Percentiles rank a stretch among this genome's conserved stretches.
Conservation (phyloP, 83 land plant genomes). For the Picea mariana region DNA sequence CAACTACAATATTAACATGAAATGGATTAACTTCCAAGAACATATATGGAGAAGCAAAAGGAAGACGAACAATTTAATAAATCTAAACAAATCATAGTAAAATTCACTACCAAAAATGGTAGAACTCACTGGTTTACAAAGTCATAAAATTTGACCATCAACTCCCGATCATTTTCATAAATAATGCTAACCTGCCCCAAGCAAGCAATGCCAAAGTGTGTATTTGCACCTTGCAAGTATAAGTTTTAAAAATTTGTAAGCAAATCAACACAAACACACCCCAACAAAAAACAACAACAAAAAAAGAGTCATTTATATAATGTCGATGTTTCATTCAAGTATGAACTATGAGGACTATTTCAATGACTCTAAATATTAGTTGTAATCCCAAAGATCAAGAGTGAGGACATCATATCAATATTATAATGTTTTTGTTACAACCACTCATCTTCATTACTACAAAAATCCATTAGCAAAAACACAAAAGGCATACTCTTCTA, state of each 20-base stretch:
- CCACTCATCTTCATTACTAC: neutral
- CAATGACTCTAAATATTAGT: neutral
- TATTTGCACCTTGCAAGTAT: conserved; percentile 45
- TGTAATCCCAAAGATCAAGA: no score
- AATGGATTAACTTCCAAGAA: neutral
- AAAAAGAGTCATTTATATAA: neutral
- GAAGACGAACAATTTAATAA: conserved; percentile 4
- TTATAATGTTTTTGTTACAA: neutral
- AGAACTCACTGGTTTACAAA: conserved; percentile 76
- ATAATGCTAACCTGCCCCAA: conserved; percentile 78
- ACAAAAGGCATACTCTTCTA: neutral
- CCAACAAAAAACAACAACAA: no score
- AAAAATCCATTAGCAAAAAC: conserved; percentile 1
- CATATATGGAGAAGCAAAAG: neutral
- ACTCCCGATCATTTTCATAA: conserved; percentile 78
- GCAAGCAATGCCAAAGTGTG: conserved; percentile 88
- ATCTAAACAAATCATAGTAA: neutral
- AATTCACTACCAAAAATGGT: neutral
- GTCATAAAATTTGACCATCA: conserved; percentile 78
- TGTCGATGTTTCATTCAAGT: neutral
- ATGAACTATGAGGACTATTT: neutral
- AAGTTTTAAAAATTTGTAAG: neutral
- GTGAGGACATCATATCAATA: neutral
- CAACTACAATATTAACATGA: neutral
- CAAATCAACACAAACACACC: neutral